phyloP scores from a whole-genome alignment of 2,329 filamentous ascomycete genomes.

The Trichoderma oligosporum region DNA sequence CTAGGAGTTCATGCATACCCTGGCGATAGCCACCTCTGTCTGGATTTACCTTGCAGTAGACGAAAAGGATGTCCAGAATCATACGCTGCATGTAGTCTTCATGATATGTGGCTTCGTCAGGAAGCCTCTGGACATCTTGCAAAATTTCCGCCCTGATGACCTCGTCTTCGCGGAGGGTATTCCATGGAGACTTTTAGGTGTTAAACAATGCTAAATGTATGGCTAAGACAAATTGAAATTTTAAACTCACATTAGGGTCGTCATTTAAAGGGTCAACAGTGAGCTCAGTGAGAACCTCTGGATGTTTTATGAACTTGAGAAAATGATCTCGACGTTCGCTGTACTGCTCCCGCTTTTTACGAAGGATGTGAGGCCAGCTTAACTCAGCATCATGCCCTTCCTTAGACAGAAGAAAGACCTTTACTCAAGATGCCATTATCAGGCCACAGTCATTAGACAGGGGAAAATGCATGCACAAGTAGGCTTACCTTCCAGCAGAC shows the following conservation, averaged over 20 bases:
- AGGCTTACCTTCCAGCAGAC: constrained; percentile 79
- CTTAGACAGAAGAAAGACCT: constrained; percentile 80
- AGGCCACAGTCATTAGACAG: background rate
- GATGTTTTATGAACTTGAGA: constrained; percentile 77
- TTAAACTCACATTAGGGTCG: constrained; percentile 53
- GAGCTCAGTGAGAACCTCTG: constrained; percentile 69
- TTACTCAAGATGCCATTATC: constrained; percentile 4
- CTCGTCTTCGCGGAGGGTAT: constrained; percentile 80
- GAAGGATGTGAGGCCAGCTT: constrained; percentile 65
- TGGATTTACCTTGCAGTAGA: constrained; percentile 91
- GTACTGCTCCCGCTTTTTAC: constrained; percentile 71
- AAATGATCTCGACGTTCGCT: constrained; percentile 67
- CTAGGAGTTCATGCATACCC: constrained; percentile 95
- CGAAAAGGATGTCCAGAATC: constrained; percentile 84
- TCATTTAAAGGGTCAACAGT: constrained; percentile 81
- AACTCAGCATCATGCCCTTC: constrained; percentile 50
- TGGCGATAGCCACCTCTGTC: constrained; percentile 87
- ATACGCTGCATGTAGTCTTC: constrained; percentile 72
- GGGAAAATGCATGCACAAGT: background rate
- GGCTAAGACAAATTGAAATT: background rate
- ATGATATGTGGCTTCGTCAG: constrained; percentile 87
- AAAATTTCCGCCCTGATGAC: constrained; percentile 79
- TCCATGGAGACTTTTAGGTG: constrained; percentile 73
- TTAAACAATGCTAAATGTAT: constrained; percentile 19
- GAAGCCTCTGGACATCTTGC: constrained; percentile 91